Evolutionary conservation across 768 basidiomycete species (phyloP), one percentile per base, ranked within the genome.

Genomic region (Lentinus tigrinus): DNA sequence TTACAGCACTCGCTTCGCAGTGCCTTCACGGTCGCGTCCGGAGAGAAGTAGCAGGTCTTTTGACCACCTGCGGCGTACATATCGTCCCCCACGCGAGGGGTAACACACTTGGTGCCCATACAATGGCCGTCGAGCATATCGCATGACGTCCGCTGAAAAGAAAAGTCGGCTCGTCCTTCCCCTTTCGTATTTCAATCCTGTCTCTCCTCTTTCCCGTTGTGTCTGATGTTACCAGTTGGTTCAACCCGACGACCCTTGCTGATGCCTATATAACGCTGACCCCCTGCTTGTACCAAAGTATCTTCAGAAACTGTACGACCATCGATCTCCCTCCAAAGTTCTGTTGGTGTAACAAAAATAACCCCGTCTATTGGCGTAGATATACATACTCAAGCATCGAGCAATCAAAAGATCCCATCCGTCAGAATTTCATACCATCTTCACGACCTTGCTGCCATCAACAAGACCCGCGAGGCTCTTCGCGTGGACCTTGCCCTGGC

Each of bases 361-460:
- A 11, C 31, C 31, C 3, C 31, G 3, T 40, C 43, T 19, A 44
- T 46, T 23, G 8, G 4, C 19, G 43, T 46, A 46, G 43, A 46
- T 46, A 26, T 24, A 46, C 43, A 46, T 23, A 23, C 14, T 23
- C 7, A 9, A 46, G 19, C 13, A 46, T 31, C 6, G 23, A 46
- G 43, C 21, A 24, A 46, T 7, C 19, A 46, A 23, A 46, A 9
- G 8, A 5, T 24, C 21, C 43, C 19, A 19, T 23, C 23, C 21
- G 23, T 23, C 21, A 6, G 6, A 23, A 26, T 19, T 31, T 61
- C 63, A 81, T 28, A 70, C 71, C 85, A 88, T 88, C 73, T 81
- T 85, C 60, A 93, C 72, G 7, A 95, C 89, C 68, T 83, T 87
- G 54, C 79, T 82, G 10, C 88, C 87, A 62, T 93, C 89, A 5